Conservation (phyloP, 768 basidiomycete species). For the Pholiota conissans region DNA sequence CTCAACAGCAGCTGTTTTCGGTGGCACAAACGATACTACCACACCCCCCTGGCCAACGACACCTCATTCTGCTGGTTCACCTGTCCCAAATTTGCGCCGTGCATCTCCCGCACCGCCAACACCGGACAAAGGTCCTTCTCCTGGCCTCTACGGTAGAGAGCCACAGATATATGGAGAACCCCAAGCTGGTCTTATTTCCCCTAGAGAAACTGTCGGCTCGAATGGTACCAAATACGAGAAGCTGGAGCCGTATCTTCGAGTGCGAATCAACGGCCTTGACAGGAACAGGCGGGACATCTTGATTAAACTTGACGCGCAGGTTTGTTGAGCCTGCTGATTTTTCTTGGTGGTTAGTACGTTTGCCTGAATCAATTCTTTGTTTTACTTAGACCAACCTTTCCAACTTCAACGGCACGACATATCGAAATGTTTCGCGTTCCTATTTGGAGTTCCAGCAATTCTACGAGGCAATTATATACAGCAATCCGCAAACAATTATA, state of each 20-base stretch:
- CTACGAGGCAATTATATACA: constrained; percentile 85
- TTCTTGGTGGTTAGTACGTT: too few species aligned
- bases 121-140: constrained; percentile 51
- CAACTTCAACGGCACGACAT: constrained; percentile 85
- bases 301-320: constrained; percentile 94
- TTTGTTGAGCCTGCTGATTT: constrained; percentile 32
- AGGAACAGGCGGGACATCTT: constrained; percentile 94
- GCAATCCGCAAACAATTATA: constrained; percentile 94
- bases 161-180: constrained; percentile 89
- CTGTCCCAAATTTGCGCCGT: constrained; percentile 69
- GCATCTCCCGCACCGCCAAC: constrained; percentile 54
- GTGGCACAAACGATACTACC: constrained; percentile 44
- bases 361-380: not conserved
- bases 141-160: constrained; percentile 72
- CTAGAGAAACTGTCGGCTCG: constrained; percentile 57
- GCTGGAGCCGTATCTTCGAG: constrained; percentile 81
- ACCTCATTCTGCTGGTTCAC: constrained; percentile 69
- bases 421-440: constrained; percentile 93
- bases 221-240: constrained; percentile 77
- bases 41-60: constrained; percentile 79
- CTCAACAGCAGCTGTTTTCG: constrained; percentile 54
- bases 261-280: constrained; percentile 88
- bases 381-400: constrained; percentile 81
- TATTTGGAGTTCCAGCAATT: constrained; percentile 95
- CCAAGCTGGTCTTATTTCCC: constrained; percentile 80